A percentile compares a stretch with the other conserved stretches of the same genome.
Evolutionary conservation across 2,329 filamentous ascomycete species (phyloP).

Genomic region (Penicillium sp.): DNA sequence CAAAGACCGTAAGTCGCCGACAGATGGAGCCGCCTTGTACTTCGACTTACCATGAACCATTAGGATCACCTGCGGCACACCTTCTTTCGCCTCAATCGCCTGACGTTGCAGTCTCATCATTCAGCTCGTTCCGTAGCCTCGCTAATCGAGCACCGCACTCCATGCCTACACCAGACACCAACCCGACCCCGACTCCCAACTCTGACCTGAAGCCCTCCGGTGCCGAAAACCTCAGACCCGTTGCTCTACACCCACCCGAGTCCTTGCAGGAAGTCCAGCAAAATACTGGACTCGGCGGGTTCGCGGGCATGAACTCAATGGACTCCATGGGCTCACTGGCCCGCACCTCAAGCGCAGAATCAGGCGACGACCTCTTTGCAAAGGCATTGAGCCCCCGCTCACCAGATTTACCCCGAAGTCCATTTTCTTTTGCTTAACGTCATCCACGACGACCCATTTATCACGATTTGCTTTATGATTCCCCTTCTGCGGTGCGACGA

Average conservation of each 20-base stretch:
- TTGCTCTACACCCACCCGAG: conserved; percentile 39
- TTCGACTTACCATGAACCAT: not conserved
- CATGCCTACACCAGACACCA: conserved; percentile 20
- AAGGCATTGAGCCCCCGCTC: conserved; percentile 80
- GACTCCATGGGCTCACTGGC: conserved; percentile 32
- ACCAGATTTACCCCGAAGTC: conserved; percentile 78
- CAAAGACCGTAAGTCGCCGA: conserved; percentile 48
- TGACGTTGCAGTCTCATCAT: conserved; percentile 60
- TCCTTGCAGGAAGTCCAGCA: conserved; percentile 37
- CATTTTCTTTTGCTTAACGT: conserved; percentile 60
- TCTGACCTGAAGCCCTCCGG: conserved; percentile 7
- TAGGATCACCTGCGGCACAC: conserved; percentile 30
- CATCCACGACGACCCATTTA: conserved; percentile 1
- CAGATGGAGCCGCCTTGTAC: not conserved
- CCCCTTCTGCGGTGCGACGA: conserved; percentile 19
- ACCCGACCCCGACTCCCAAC: conserved; percentile 25
- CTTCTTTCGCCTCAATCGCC: conserved; percentile 60
- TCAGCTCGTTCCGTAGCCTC: conserved; percentile 55
- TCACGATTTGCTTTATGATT: conserved; percentile 24
- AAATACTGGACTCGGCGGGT: conserved; percentile 16
- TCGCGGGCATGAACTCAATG: conserved; percentile 16
- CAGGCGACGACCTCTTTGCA: conserved; percentile 79
- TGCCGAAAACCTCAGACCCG: conserved; percentile 24
- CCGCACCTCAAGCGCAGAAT: conserved; percentile 44
- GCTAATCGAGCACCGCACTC: conserved; percentile 10